Base-by-base conservation (phyloP, 2,329 filamentous ascomycete species). In the Colletotrichum eremochloae region DNA sequence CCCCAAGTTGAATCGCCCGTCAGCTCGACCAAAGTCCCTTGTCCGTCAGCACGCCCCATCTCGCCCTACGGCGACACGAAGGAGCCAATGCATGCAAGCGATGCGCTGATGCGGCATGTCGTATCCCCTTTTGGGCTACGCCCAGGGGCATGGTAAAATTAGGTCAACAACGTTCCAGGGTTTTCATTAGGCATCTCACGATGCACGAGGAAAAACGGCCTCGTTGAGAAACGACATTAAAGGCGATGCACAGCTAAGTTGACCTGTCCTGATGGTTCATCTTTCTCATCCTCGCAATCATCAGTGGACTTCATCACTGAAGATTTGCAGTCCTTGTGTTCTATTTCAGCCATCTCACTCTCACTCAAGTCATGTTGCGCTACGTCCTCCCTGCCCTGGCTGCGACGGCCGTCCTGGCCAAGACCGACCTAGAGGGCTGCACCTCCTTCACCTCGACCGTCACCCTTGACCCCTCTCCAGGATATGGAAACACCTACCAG, bases 381-480 rank as follows among this genome's bases (percentile, higher is more conserved):
- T 68, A 44, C 64, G 18, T 71, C 42, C 58, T 78, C 62, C 55
- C 77, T 53, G 55, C 74, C 46, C 75, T 82, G 69, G 78, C 78
- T 38, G 73, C 78, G 2, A 77, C 79, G 38, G 82, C 77, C 62
- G 55, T 55, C 64, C 73, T 81, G 18, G 86, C 84, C 60, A 83
- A 77, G 72, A 87, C 86, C 33, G 84, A 87, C 75, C 75, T 86
- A 46, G 67, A 44, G 0, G 86, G 85, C 76, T 88, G 86, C 81
- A 82, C 82, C 20, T 68, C 69, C 20, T 63, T 55, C 65, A 82
- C 81, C 3, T 80, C 78, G 33, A 67, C 75, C 57, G 80, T 78
- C 29, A 72, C 75, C 63, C 74, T 79, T 44, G 33, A 44, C 14
- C 40, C 63, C 20, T 74, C 63, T 53, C 63, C 65, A 18, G 62